Percentiles rank a stretch among this genome's conserved stretches.
Evolutionary conservation across 23 red algal genomes (phyloP).

Genomic region (Chondrus crispus): DNA sequence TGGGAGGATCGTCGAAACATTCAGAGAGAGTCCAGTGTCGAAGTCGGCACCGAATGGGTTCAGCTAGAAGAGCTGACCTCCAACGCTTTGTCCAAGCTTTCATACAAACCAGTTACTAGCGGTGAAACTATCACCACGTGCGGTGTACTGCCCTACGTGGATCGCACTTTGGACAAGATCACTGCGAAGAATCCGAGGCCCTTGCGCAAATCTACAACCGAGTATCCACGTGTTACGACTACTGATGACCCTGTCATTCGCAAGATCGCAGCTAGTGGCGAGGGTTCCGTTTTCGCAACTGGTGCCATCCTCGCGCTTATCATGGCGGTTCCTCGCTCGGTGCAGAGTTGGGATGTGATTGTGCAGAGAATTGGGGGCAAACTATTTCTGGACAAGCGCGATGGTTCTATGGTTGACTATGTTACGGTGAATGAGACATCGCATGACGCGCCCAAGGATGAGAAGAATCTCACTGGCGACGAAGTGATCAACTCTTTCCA

Average conservation of each 20-base stretch:
- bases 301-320: slow-evolving; percentile 78
- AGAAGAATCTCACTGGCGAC: slow-evolving; percentile 66
- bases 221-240: slow-evolving; percentile 72
- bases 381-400: slow-evolving; percentile 93
- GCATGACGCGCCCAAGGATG: slow-evolving; percentile 84
- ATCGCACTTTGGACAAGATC: slow-evolving; percentile 80
- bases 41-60: slow-evolving; percentile 77
- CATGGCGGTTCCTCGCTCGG: slow-evolving; percentile 75
- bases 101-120: slow-evolving; percentile 5
- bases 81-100: slow-evolving; percentile 67
- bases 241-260: slow-evolving; percentile 93
- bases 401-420: slow-evolving; percentile 79
- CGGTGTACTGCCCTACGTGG: slow-evolving; percentile 81
- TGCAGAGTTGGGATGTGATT: slow-evolving; percentile 91
- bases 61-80: slow-evolving; percentile 76
- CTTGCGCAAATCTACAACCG: slow-evolving; percentile 50
- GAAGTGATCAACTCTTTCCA: slow-evolving; percentile 86
- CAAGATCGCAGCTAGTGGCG: slow-evolving; percentile 52
- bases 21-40: slow-evolving; percentile 67
- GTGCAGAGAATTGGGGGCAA: slow-evolving; percentile 88
- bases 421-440: slow-evolving; percentile 90
- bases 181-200: slow-evolving; percentile 56
- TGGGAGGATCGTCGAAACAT: slow-evolving; percentile 85
- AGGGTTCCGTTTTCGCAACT: slow-evolving; percentile 83
- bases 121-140: slow-evolving; percentile 65